These are phyloP conservation scores for Zalaria sp. DNA, from an alignment of 2,329 filamentous ascomycete species.

Conservation along the genomic window DNA sequence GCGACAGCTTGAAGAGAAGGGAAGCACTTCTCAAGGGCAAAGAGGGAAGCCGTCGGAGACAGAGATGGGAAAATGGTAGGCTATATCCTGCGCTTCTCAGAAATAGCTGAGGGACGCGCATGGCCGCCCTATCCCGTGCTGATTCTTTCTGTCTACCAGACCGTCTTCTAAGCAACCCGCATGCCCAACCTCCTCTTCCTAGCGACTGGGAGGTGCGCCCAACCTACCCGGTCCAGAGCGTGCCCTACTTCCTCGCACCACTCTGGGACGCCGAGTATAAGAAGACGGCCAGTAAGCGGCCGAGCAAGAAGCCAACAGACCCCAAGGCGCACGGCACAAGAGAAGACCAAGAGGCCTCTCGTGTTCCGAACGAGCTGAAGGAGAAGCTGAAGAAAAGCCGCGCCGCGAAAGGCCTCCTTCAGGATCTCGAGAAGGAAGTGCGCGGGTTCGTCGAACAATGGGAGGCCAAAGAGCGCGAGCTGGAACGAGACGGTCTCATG, in stretches of 20 bases:
- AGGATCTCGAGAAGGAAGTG: slow-evolving; percentile 74
- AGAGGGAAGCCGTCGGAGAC: slow-evolving; percentile 71
- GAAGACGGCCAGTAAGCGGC: slow-evolving; percentile 21
- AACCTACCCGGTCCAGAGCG: slow-evolving; percentile 60
- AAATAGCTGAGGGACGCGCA: background rate
- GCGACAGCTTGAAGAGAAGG: slow-evolving; percentile 50
- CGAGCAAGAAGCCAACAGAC: slow-evolving; percentile 13
- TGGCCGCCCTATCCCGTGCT: background rate
- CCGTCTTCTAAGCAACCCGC: slow-evolving; percentile 72
- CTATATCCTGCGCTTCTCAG: slow-evolving; percentile 25
- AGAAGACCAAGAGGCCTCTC: slow-evolving; percentile 28
- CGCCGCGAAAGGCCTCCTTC: slow-evolving; percentile 66
- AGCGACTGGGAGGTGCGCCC: slow-evolving; percentile 73
- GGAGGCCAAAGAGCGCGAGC: slow-evolving; percentile 36
- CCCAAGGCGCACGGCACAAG: slow-evolving; percentile 15
- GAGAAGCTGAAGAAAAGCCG: slow-evolving; percentile 66
- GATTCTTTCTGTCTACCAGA: slow-evolving; percentile 28
- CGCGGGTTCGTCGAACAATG: slow-evolving; percentile 55
- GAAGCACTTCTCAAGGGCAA: slow-evolving; percentile 77
- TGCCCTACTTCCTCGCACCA: slow-evolving; percentile 81
- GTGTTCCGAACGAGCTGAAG: slow-evolving; percentile 67
- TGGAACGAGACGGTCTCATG: slow-evolving; percentile 30
- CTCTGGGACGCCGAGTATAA: slow-evolving; percentile 57
- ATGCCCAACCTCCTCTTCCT: slow-evolving; percentile 67
- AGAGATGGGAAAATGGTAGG: slow-evolving; percentile 72